These are phyloP conservation scores for Paramecium sonneborni DNA, from an alignment of 73 alveolate species.

Conservation along the genomic window DNA sequence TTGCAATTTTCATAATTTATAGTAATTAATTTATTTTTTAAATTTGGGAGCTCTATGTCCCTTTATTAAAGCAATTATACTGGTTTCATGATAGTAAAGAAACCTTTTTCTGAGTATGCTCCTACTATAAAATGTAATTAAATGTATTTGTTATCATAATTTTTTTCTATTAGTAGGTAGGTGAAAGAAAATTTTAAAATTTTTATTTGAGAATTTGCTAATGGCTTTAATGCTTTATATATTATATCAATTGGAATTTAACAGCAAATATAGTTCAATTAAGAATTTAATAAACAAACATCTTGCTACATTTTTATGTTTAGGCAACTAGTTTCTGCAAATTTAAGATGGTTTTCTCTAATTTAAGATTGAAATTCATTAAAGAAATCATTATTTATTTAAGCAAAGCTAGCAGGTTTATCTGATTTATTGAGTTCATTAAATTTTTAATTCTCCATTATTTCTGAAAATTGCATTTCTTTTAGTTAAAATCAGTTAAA, in stretches of 20 bases:
- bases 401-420: neutral
- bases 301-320: neutral
- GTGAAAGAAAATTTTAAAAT: neutral
- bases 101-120: neutral
- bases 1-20: neutral
- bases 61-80: neutral
- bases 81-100: neutral
- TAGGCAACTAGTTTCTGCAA: neutral
- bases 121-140: neutral
- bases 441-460: neutral
- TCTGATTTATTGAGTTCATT: neutral
- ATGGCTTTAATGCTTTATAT: neutral
- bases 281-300: neutral
- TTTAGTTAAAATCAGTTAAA: neutral
- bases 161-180: neutral
- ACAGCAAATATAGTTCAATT: neutral
- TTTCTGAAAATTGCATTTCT: neutral
- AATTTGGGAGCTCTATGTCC: neutral
- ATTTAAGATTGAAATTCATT: neutral
- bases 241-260: neutral
- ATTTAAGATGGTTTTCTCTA: slow-evolving; percentile 10
- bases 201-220: neutral
- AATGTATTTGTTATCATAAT: neutral
- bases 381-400: neutral
- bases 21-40: neutral